Base-by-base conservation (phyloP, 2,329 filamentous ascomycete genomes). In the Coniosporium tulheliwenetii region DNA sequence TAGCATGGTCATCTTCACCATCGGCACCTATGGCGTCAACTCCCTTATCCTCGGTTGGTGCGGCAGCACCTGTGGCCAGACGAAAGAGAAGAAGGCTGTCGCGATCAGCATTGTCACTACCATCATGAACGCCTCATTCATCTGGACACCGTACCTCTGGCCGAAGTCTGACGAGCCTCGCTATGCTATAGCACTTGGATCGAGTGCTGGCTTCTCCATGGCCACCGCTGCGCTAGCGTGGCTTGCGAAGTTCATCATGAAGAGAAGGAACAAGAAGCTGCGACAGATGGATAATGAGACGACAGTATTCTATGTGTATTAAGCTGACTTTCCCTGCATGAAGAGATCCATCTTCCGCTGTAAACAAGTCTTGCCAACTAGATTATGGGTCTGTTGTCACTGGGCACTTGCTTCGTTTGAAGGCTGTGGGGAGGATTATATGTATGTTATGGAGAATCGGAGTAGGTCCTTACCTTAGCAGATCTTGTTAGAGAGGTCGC, bases 71-170 rank as follows among this genome's bases (percentile, higher is more conserved):
- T 57, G 65, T 2, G 63, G 61, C 0, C 67, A 70, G 43, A 69
- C 64, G 0, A 65, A 65, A 40, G 66, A 70, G 47, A 69, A 69
- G 55, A 68, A 67, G 48, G 65, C 66, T 0, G 61, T 60, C 12
- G 61, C 66, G 1, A 50, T 70, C 8, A 64, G 64, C 9, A 66
- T 70, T 51, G 67, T 67, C 5, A 70, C 67, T 16, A 66, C 66
- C 1, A 60, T 65, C 16, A 64, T 62, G 16, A 66, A 65, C 47
- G 63, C 65, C 10, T 63, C 61, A 2, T 69, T 67, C 47, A 65
- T 70, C 36, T 71, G 67, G 48, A 65, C 65, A n/a, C 64, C 66
- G 1, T 70, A 70, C 44, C 53, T 71, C 3, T 70, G 66, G 65
- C 65, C 65, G 4, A 59, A 61, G 15, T 59, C 45, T 8, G 65